Evolutionary conservation across 371 early-diverging fungal species (phyloP).

Genomic region (Mortierella sp.): DNA sequence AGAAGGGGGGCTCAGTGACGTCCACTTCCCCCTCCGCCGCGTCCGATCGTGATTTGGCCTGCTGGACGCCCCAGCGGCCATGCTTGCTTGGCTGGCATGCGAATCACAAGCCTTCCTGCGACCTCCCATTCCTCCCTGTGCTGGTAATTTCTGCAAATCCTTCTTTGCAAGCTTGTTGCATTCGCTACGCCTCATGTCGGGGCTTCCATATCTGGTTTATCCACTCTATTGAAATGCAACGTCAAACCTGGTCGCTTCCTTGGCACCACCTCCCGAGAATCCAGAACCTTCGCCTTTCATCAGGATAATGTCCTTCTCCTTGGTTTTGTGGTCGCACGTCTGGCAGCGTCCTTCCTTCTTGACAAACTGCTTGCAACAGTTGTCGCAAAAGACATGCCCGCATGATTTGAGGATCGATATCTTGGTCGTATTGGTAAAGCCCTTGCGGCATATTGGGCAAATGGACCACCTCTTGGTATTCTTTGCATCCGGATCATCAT

Average conservation of each 20-base stretch:
- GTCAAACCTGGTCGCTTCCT: constrained; percentile 79
- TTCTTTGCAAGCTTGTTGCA: too few species aligned
- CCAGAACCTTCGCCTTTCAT: constrained; percentile 89
- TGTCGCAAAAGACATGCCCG: constrained; percentile 89
- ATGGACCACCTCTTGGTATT: constrained; percentile 56
- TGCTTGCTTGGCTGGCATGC: too few species aligned
- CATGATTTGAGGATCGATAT: constrained; percentile 77
- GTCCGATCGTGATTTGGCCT: too few species aligned
- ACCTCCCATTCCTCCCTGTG: too few species aligned
- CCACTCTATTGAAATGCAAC: constrained; percentile 89
- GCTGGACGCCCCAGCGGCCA: too few species aligned
- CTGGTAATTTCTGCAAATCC: too few species aligned
- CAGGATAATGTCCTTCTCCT: constrained; percentile 77
- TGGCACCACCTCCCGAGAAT: constrained; percentile 82
- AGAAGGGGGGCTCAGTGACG: too few species aligned
- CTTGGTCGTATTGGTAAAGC: constrained; percentile 69
- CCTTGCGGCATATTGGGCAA: constrained; percentile 89
- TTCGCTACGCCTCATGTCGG: too few species aligned
- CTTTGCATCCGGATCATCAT: constrained; percentile 48
- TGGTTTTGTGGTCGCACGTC: constrained; percentile 80
- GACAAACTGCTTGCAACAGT: constrained; percentile 84
- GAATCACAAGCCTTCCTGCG: too few species aligned
- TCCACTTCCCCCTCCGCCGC: too few species aligned
- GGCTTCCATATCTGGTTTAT: too few species aligned
- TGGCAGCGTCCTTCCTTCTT: constrained; percentile 78